Base-by-base conservation (phyloP, 768 basidiomycete species). In the Leccinum boreale region DNA sequence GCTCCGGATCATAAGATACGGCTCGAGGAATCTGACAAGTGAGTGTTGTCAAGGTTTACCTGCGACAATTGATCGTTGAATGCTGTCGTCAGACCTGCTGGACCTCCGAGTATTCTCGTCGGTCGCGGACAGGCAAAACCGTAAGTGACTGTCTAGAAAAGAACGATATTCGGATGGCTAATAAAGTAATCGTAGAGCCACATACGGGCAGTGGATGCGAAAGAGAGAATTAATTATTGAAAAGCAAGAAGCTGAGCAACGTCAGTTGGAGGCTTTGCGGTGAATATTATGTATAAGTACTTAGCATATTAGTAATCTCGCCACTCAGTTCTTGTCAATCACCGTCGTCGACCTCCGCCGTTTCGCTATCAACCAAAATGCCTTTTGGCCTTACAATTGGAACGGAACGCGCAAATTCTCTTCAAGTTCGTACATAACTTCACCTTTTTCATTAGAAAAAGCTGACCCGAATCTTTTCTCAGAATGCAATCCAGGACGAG, bases 401-500 rank as follows among this genome's bases (percentile, higher is more conserved):
- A 57, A 91, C 89, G 63, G 89, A 91, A 63, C 86, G 89, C 60
- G 87, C 90, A 11, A 76, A 74, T 48, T 75, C 82, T 50, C 81
- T 92, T 10, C 89, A 91, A 75, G 89, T 89, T 64, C 47, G 78
- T 68, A 31, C 29, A 29, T 36, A 3, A 19, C 3, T 24, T 9
- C 5, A 11, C 24, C 44, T 1, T 56, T 47, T 52, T 35, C 48
- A 66, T 49, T 8, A 50, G 58, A 67, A 65, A 58, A 53, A 31
- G 33, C 51, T 66, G 11, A 65, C 47, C 28, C 36, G 21, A 21
- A 14, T 44, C 57, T 63, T 64, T 61, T 47, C 67, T 57, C 46
- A 92, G 89, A 82, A 82, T 80, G 79, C 88, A 56, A 90, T 92
- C 63, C 86, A 90, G 68, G 83, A 87, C 80, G 90, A 92, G 75